These are phyloP conservation scores for Ambrosiella beaveri DNA, from an alignment of 2,329 filamentous ascomycete genomes.

Conservation along the genomic window DNA sequence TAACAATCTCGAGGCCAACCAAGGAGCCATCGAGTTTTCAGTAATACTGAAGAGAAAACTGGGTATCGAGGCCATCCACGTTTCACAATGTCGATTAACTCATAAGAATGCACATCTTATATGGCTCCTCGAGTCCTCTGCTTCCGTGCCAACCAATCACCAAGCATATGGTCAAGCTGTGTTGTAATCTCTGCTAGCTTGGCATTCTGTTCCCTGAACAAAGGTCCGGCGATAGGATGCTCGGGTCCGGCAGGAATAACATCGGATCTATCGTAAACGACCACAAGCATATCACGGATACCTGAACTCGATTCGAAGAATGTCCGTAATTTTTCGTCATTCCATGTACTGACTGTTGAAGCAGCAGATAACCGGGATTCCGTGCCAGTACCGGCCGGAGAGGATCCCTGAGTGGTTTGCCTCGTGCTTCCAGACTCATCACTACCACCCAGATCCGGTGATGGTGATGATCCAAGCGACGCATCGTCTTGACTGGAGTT, in stretches of 20 bases:
- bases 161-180: slow-evolving; percentile 75
- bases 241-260: slow-evolving; percentile 64
- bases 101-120: neutral
- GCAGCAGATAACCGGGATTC: slow-evolving; percentile 9
- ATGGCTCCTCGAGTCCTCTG: slow-evolving; percentile 39
- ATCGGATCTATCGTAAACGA: slow-evolving; percentile 84
- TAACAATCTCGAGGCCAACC: neutral
- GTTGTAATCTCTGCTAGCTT: slow-evolving; percentile 73
- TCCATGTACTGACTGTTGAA: slow-evolving; percentile 52
- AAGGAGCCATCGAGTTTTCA: neutral
- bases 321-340: slow-evolving; percentile 64
- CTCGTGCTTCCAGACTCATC: slow-evolving; percentile 27
- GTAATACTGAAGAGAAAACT: slow-evolving; percentile 1
- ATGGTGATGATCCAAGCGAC: slow-evolving; percentile 42
- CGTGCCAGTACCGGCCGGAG: neutral
- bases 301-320: slow-evolving; percentile 74
- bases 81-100: neutral
- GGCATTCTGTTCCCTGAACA: slow-evolving; percentile 78
- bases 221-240: slow-evolving; percentile 61
- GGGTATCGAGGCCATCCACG: neutral
- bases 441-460: slow-evolving; percentile 39
- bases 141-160: slow-evolving; percentile 61
- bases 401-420: slow-evolving; percentile 27
- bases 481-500: slow-evolving; percentile 52
- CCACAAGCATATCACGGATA: slow-evolving; percentile 73